Evolutionary conservation across 176 grass and related monocot species (phyloP).

Genomic region (Canna indica): DNA sequence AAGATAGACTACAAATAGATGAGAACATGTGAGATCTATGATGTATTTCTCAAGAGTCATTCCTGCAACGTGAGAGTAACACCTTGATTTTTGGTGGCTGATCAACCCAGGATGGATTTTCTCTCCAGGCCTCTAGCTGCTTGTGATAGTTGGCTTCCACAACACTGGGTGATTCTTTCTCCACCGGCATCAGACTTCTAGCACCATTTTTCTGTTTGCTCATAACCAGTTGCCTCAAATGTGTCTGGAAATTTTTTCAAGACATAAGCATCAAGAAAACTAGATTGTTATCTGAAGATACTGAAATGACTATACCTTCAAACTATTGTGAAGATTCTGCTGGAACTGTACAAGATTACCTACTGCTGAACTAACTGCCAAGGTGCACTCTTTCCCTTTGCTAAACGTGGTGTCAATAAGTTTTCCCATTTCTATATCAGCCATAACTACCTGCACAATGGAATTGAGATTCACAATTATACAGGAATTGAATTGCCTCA

Average conservation of each 20-base stretch:
- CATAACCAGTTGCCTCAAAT: conserved; percentile 40
- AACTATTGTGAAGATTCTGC: conserved; percentile 14
- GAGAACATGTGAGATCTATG: not conserved
- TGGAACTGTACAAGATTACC: conserved; percentile 18
- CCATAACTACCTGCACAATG: not conserved
- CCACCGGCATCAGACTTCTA: not conserved
- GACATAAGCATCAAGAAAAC: not conserved
- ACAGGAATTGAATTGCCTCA: not conserved
- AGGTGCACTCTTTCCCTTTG: conserved; percentile 1
- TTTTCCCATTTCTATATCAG: conserved; percentile 3
- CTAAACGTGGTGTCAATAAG: not conserved
- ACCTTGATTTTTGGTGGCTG: conserved; percentile 66
- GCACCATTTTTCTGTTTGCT: conserved; percentile 17
- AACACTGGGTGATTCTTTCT: conserved; percentile 17
- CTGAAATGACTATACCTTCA: conserved; percentile 5
- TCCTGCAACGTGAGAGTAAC: not conserved
- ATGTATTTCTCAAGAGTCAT: not conserved
- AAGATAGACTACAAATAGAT: not conserved
- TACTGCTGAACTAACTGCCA: conserved; percentile 7
- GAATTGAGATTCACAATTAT: not conserved
- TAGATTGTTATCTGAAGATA: not conserved
- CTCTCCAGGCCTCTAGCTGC: conserved; percentile 65
- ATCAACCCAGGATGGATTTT: conserved; percentile 62
- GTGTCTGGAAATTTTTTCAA: conserved; percentile 29
- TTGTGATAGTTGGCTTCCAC: conserved; percentile 48